Percentiles rank a stretch among this genome's conserved stretches.
Conservation (phyloP, 495 filamentous ascomycete species). For the Clohesyomyces aquaticus region DNA sequence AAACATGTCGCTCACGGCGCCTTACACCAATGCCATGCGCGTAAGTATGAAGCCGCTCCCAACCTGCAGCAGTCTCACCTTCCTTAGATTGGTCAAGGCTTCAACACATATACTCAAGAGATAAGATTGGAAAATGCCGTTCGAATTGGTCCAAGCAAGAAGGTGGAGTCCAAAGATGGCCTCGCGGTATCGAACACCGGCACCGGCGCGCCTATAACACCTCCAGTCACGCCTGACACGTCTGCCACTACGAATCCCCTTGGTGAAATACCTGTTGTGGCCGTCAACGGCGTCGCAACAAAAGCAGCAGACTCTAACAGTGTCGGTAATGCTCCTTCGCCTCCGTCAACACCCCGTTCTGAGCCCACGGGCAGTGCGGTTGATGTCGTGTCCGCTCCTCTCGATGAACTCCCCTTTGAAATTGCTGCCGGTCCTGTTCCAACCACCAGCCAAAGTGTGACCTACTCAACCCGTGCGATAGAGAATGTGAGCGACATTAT, state of each 20-base stretch:
- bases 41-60: slow-evolving; percentile 12
- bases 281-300: slow-evolving; percentile 27
- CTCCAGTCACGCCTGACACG: slow-evolving; percentile 27
- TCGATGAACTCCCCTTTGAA: slow-evolving; percentile 29
- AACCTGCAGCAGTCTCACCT: neutral
- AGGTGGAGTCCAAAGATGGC: neutral
- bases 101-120: slow-evolving; percentile 41
- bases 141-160: slow-evolving; percentile 9
- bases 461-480: slow-evolving; percentile 45
- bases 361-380: slow-evolving; percentile 10
- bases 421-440: slow-evolving; percentile 28
- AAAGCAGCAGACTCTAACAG: neutral
- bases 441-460: slow-evolving; percentile 40
- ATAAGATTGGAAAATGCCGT: slow-evolving; percentile 39
- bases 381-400: slow-evolving; percentile 9
- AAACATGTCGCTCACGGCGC: slow-evolving; percentile 35
- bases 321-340: slow-evolving; percentile 8
- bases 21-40: slow-evolving; percentile 42
- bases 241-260: neutral
- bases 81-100: slow-evolving; percentile 37
- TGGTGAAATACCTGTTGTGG: slow-evolving; percentile 23
- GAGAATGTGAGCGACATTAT: slow-evolving; percentile 48
- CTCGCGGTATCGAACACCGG: neutral
- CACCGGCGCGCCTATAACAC: neutral
- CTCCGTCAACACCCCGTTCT: slow-evolving; percentile 6